Conservation (phyloP, 169 alveolate genomes). For the Plasmodium adleri region DNA sequence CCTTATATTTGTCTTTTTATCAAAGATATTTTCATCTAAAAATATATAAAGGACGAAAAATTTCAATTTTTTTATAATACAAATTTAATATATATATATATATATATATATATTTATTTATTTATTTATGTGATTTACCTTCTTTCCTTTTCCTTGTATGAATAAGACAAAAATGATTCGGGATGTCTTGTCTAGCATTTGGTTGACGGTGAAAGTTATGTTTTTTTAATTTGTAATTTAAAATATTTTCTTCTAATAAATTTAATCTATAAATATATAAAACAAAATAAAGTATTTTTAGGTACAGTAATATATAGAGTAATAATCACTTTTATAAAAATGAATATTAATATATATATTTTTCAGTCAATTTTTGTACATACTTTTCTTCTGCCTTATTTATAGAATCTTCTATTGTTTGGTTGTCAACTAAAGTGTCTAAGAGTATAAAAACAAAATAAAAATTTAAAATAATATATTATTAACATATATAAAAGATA, state of each 20-base stretch:
- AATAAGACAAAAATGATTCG: constrained; percentile 71
- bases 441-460: constrained; percentile 13
- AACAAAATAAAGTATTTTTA: constrained; percentile 7
- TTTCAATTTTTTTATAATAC: not conserved
- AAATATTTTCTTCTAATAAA: constrained; percentile 45
- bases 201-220: constrained; percentile 24
- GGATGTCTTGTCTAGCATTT: constrained; percentile 48
- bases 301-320: not conserved
- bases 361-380: constrained; percentile 19
- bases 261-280: constrained; percentile 24
- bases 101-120: not conserved
- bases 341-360: constrained; percentile 8
- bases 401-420: constrained; percentile 46
- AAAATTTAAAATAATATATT: constrained; percentile 1
- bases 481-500: not conserved
- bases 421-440: constrained; percentile 21
- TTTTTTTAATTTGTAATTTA: constrained; percentile 55
- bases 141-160: constrained; percentile 35
- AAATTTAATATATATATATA: constrained; percentile 1
- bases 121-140: constrained; percentile 15
- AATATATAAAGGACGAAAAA: constrained; percentile 35
- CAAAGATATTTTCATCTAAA: constrained; percentile 60
- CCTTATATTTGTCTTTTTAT: constrained; percentile 26
- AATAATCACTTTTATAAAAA: not conserved
- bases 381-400: constrained; percentile 70